Evolutionary conservation across 2,329 filamentous ascomycete species (phyloP).

Genomic region (Myriosclerotinia curreyana): DNA sequence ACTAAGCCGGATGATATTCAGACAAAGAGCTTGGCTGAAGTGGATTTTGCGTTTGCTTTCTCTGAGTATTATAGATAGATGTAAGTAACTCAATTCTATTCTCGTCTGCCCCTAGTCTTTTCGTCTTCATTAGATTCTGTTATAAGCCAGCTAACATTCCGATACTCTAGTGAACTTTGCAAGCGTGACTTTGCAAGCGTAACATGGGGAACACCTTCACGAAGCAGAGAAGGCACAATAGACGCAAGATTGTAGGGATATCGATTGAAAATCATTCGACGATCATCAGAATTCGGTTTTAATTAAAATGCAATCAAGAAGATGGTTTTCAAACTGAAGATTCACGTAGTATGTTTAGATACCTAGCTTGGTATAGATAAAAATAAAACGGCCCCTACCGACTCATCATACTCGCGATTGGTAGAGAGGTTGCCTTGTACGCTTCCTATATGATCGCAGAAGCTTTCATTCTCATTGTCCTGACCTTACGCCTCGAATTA

Average conservation of each 20-base stretch:
- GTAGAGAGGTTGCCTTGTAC: no score
- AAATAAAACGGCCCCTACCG: no score
- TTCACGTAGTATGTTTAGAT: no score
- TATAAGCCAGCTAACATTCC: background rate
- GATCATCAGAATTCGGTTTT: background rate
- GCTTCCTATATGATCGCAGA: no score
- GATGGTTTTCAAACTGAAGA: no score
- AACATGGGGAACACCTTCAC: background rate
- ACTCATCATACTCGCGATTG: no score
- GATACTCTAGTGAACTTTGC: background rate
- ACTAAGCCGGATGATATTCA: background rate
- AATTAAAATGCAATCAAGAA: background rate
- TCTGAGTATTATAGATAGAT: no score
- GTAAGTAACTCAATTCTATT: no score
- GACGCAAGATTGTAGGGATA: background rate
- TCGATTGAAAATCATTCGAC: no score
- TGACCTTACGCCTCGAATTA: background rate
- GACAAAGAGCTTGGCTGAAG: background rate
- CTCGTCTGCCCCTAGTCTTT: background rate
- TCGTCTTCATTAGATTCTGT: background rate
- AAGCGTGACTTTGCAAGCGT: background rate
- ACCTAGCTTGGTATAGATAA: no score
- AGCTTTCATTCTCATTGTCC: no score
- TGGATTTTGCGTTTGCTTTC: background rate
- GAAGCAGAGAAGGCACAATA: background rate